These are phyloP conservation scores for Astrocystis sublimbata DNA, from an alignment of 495 filamentous ascomycete species.

Conservation along the genomic window DNA sequence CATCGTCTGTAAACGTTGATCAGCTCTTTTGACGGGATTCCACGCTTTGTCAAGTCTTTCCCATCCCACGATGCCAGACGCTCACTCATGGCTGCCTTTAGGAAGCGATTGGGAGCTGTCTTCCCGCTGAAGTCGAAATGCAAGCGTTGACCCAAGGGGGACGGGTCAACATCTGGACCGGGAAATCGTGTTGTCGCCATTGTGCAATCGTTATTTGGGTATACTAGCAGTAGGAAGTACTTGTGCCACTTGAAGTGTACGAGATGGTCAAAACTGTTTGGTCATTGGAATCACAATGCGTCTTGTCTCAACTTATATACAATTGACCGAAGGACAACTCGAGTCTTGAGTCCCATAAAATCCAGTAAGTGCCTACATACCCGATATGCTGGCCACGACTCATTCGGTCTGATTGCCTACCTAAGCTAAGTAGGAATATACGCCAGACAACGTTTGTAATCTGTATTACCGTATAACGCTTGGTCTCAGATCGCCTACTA, in stretches of 20 bases:
- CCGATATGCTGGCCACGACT: background rate
- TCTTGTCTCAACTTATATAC: background rate
- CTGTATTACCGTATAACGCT: too few relatives aligned
- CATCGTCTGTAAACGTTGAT: conserved; percentile 62
- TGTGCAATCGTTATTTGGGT: background rate
- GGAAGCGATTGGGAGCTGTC: conserved; percentile 57
- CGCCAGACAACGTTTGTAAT: background rate
- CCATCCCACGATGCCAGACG: conserved; percentile 56
- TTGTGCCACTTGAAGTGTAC: background rate
- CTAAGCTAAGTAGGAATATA: background rate
- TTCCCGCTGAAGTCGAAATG: conserved; percentile 57
- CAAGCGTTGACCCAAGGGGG: conserved; percentile 59
- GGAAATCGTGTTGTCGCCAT: conserved; percentile 15
- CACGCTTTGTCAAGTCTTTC: conserved; percentile 36
- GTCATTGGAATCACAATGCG: background rate
- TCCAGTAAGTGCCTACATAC: background rate
- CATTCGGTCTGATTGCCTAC: background rate
- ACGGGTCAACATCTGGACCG: conserved; percentile 33
- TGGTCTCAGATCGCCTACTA: too few relatives aligned
- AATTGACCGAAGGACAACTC: too few relatives aligned
- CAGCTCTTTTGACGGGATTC: conserved; percentile 59
- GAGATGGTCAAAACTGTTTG: background rate
- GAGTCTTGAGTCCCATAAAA: too few relatives aligned
- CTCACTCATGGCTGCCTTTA: conserved; percentile 67
- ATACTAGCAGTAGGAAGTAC: background rate